phyloP scores from a whole-genome alignment of 208 protist species.

The Angomonas ambiguus region DNA sequence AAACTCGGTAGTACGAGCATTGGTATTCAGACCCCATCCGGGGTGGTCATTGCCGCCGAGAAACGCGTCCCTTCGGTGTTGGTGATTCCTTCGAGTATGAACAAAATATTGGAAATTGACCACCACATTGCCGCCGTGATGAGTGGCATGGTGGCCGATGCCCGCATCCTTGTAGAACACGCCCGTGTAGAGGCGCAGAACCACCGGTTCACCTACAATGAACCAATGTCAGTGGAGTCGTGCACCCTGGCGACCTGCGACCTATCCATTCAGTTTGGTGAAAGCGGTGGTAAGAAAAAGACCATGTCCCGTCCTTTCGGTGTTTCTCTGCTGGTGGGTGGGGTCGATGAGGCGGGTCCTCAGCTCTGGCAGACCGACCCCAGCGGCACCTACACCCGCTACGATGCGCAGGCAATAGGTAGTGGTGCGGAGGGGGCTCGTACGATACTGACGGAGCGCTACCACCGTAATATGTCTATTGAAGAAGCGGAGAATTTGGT shows the following conservation, averaged over 20 bases:
- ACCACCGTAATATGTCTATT: conserved; percentile 96
- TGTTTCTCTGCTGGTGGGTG: conserved; percentile 98
- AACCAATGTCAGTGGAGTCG: conserved; percentile 96
- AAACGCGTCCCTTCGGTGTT: conserved; percentile 98
- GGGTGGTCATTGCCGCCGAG: conserved; percentile 98
- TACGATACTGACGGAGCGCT: conserved; percentile 96
- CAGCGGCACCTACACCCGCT: conserved; percentile 96
- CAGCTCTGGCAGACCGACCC: conserved; percentile 97
- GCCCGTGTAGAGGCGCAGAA: conserved; percentile 98
- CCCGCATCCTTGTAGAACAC: conserved; percentile 97
- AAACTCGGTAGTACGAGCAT: conserved; percentile 98
- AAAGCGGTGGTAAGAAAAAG: conserved; percentile 87
- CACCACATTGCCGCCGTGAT: conserved; percentile 95
- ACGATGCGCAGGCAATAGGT: conserved; percentile 98
- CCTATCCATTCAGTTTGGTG: conserved; percentile 97
- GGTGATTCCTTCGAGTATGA: conserved; percentile 94
- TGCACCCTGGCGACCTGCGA: conserved; percentile 97
- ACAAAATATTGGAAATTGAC: conserved; percentile 99
- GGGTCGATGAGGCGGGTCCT: conserved; percentile 96
- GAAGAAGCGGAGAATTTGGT: conserved; percentile 95
- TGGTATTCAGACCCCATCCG: conserved; percentile 96
- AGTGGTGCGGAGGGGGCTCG: conserved; percentile 98
- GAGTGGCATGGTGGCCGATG: conserved; percentile 98
- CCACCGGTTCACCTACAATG: conserved; percentile 99
- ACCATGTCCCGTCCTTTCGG: conserved; percentile 97